These are phyloP conservation scores for Didymella pomorum DNA, from an alignment of 2,329 filamentous ascomycete genomes.

Conservation along the genomic window DNA sequence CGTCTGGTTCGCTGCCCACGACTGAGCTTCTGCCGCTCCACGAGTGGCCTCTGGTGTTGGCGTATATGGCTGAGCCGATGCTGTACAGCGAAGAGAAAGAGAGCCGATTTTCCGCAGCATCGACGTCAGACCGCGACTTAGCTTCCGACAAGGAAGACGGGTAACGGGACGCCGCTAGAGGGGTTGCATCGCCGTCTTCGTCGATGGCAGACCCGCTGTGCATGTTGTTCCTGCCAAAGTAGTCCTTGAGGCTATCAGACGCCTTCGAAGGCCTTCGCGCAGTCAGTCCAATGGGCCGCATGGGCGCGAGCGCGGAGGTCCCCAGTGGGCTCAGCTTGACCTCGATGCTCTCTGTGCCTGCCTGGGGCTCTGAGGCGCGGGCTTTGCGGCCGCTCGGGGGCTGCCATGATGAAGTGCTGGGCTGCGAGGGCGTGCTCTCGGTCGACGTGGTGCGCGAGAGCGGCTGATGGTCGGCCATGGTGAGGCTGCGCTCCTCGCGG, in stretches of 20 bases:
- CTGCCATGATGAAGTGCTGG: slow-evolving; percentile 52
- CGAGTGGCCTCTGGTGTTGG: slow-evolving; percentile 61
- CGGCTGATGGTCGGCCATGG: slow-evolving; percentile 35
- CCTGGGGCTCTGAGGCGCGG: slow-evolving; percentile 67
- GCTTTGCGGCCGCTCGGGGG: slow-evolving; percentile 60
- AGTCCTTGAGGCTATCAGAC: slow-evolving; percentile 54
- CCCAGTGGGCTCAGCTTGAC: slow-evolving; percentile 70
- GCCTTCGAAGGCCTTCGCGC: slow-evolving; percentile 52
- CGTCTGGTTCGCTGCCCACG: slow-evolving; percentile 56
- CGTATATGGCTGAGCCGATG: slow-evolving; percentile 65
- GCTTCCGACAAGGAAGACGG: slow-evolving; percentile 58
- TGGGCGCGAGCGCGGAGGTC: slow-evolving; percentile 54
- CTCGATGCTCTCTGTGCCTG: slow-evolving; percentile 65
- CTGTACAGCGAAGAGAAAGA: slow-evolving; percentile 79
- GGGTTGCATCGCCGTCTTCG: slow-evolving; percentile 54
- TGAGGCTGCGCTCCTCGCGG: background rate
- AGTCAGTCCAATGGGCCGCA: slow-evolving; percentile 33
- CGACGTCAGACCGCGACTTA: slow-evolving; percentile 55
- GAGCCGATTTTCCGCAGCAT: slow-evolving; percentile 66
- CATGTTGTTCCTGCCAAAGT: slow-evolving; percentile 33
- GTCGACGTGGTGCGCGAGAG: slow-evolving; percentile 48
- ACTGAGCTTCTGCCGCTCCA: slow-evolving; percentile 58
- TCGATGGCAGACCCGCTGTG: slow-evolving; percentile 56
- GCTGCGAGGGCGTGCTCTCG: slow-evolving; percentile 55
- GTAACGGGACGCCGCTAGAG: slow-evolving; percentile 27